Percentiles rank a stretch among this genome's conserved stretches.
Evolutionary conservation across 768 basidiomycete species (phyloP).

Genomic region (Gymnopilus junonius): DNA sequence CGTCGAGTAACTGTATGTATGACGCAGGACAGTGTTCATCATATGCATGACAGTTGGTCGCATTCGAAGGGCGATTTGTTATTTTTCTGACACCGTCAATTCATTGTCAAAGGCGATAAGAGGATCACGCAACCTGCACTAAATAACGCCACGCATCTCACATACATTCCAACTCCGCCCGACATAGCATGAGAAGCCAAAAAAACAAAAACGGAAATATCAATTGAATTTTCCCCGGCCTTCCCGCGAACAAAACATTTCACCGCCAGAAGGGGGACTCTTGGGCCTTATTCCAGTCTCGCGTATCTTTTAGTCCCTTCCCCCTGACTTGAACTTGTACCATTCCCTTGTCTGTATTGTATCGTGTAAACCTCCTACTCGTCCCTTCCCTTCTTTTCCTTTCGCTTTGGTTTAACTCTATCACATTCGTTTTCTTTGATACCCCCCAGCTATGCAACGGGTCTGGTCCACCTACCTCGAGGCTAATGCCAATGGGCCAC

Average conservation of each 20-base stretch:
- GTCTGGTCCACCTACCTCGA: conserved; percentile 59
- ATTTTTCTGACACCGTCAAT: no score
- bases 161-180: neutral
- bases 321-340: neutral
- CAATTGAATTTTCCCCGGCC: neutral
- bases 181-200: neutral
- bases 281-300: neutral
- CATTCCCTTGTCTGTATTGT: neutral
- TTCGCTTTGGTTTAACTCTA: neutral
- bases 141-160: no score
- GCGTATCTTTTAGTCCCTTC: neutral
- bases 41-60: no score
- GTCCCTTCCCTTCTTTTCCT: neutral
- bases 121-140: no score
- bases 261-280: neutral
- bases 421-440: neutral
- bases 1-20: no score
- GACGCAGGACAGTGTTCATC: no score
- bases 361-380: neutral
- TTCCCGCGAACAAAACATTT: neutral
- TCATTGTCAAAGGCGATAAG: no score
- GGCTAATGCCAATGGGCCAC: conserved; percentile 13
- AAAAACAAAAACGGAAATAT: neutral
- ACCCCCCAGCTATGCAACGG: conserved; percentile 52
- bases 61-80: no score